Evolutionary conservation across 345 rosid genomes (phyloP), one percentile per base, ranked within the genome.

Genomic region (Populus simonii): DNA sequence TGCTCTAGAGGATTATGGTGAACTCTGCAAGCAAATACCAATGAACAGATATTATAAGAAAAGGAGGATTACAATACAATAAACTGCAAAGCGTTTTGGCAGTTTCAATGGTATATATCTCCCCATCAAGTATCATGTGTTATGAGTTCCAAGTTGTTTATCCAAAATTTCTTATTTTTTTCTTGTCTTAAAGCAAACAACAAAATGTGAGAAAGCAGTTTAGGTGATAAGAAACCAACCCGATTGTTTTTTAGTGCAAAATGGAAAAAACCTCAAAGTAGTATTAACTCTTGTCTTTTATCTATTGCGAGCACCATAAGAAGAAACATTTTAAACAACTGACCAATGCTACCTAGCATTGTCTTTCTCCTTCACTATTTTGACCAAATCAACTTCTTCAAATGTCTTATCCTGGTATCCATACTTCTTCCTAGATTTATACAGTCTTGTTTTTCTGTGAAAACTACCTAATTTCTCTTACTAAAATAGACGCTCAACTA

Each of bases 1-100:
- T 79, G 84, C 67, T 88, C 86, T 61, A 86, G 81, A 33, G 72
- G 59, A 75, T 77, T 35, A 31, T 80, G 78, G 76, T 84, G 87
- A 74, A 83, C 80, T 59, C 89, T 88, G 81, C 71, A 80, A n/a
- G 57, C 12, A 68, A 65, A 59, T 23, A 59, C 15, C 65, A 23
- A 59, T 59, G 66, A 45, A 8, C 71, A 79, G 68, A 49, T 8
- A 45, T 38, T 29, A 55, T 57, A 62, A 17, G 6, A 62, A 53
- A 12, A n/a, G 35, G 18, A 3, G 3, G 6, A 7, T 36, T 17
- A 35, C 25, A 36, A 16, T 49, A 6, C 3, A 31, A 23, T 29
- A 66, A 65, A 43, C 38, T 17, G 16, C 49, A 66, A 75, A 23
- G 57, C 25, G 18, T 3, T 25, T 22, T 16, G 38, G 10, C 43